phyloP scores from a whole-genome alignment of 192 early-diverging fungal species.

The Dissophora globulifera region DNA sequence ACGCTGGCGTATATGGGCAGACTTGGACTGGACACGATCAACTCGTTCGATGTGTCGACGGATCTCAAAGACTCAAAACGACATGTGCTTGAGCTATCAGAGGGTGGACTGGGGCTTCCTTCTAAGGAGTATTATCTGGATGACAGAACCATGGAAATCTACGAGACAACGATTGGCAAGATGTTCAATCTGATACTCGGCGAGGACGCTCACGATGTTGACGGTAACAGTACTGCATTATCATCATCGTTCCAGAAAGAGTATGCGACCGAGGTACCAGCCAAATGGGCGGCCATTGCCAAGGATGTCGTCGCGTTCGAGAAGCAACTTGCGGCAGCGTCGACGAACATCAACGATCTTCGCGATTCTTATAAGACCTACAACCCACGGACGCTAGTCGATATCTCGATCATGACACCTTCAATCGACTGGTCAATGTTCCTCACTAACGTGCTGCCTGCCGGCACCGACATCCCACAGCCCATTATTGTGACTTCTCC shows the following conservation, averaged over 20 bases:
- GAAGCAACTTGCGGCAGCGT: slow-evolving; percentile 54
- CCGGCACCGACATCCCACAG: slow-evolving; percentile 5
- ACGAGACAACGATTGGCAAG: slow-evolving; percentile 50
- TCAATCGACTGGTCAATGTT: slow-evolving; percentile 50
- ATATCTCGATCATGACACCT: slow-evolving; percentile 41
- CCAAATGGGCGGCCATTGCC: slow-evolving; percentile 37
- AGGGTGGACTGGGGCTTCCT: slow-evolving; percentile 65
- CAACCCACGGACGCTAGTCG: slow-evolving; percentile 43
- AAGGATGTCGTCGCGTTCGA: slow-evolving; percentile 65
- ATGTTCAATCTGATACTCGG: slow-evolving; percentile 53
- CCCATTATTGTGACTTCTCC: slow-evolving; percentile 54
- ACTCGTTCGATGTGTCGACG: slow-evolving; percentile 51
- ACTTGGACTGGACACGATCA: slow-evolving; percentile 52
- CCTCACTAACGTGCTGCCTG: slow-evolving; percentile 25
- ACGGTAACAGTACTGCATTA: neutral
- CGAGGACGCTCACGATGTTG: neutral
- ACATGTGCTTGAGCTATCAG: slow-evolving; percentile 58
- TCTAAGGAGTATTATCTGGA: slow-evolving; percentile 74
- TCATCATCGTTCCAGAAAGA: neutral
- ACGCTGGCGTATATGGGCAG: slow-evolving; percentile 25
- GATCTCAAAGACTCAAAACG: slow-evolving; percentile 68
- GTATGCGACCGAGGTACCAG: neutral
- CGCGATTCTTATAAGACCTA: slow-evolving; percentile 57
- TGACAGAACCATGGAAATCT: slow-evolving; percentile 42
- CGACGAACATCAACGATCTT: slow-evolving; percentile 49